These are phyloP conservation scores for Prosopis cineraria DNA, from an alignment of 306 rosid species.

Conservation along the genomic window DNA sequence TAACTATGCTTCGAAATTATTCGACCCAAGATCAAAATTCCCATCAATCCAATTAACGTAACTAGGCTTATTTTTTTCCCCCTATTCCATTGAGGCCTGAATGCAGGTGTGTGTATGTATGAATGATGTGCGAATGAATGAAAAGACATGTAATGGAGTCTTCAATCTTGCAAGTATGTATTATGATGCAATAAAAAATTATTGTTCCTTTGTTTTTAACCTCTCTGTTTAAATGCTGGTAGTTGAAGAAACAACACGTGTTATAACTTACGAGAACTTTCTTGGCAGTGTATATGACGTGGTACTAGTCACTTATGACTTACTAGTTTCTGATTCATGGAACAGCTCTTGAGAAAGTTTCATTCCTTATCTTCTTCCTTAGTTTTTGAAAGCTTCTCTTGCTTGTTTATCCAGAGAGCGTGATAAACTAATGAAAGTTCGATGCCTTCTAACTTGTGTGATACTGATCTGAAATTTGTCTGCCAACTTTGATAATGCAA, in stretches of 20 bases:
- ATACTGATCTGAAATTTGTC: not conserved
- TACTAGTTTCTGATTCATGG: not conserved
- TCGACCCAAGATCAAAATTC: not conserved
- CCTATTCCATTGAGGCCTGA: not conserved
- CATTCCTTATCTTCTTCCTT: not conserved
- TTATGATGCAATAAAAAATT: slow-evolving; percentile 15
- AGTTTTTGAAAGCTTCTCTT: not conserved
- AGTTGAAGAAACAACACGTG: not conserved
- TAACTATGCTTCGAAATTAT: not conserved
- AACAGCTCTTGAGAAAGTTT: not conserved
- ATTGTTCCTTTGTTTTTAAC: not conserved
- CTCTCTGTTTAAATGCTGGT: not conserved
- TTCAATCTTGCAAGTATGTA: not conserved
- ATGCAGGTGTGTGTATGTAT: not conserved
- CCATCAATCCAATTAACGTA: not conserved
- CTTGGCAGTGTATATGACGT: too few species aligned
- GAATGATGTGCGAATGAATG: not conserved
- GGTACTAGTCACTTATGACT: too few species aligned
- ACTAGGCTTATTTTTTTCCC: not conserved
- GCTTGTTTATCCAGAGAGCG: not conserved
- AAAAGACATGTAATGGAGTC: not conserved
- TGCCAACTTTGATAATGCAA: not conserved
- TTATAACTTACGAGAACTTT: not conserved
- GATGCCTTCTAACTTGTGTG: not conserved
- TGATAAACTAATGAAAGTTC: not conserved